Percentiles rank a stretch among this genome's conserved stretches.
Evolutionary conservation across 2,329 filamentous ascomycete genomes (phyloP).

Genomic region (Keithomyces neogunnii): DNA sequence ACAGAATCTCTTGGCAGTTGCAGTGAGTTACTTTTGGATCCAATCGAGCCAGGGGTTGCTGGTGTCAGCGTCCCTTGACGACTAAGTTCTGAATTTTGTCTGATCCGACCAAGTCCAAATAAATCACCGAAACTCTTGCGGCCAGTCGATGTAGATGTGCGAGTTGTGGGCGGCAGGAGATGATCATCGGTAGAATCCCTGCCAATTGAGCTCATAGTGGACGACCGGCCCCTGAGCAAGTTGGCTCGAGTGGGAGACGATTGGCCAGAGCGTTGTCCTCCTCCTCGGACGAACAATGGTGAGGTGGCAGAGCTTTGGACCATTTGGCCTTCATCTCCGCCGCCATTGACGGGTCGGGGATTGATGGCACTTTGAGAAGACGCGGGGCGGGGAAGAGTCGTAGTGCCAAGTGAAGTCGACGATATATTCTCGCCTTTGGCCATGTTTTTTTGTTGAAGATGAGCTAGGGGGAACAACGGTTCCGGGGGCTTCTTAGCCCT

Average conservation of each 20-base stretch:
- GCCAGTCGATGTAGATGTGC: conserved; percentile 81
- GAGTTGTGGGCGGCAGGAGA: conserved; percentile 55
- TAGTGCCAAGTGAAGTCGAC: conserved; percentile 31
- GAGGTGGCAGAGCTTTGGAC: conserved; percentile 34
- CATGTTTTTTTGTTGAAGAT: conserved; percentile 63
- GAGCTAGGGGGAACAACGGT: conserved; percentile 75
- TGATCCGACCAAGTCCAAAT: conserved; percentile 67
- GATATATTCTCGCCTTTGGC: conserved; percentile 29
- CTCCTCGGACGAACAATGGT: conserved; percentile 33
- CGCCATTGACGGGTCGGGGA: conserved; percentile 12
- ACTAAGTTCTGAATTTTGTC: conserved; percentile 70
- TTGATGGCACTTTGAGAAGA: conserved; percentile 24
- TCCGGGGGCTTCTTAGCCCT: conserved; percentile 66
- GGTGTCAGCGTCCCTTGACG: conserved; percentile 62
- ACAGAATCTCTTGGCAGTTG: conserved; percentile 65
- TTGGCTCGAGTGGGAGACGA: conserved; percentile 60
- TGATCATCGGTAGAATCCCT: conserved; percentile 64
- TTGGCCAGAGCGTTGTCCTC: conserved; percentile 42
- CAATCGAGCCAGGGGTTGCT: conserved; percentile 58
- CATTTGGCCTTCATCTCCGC: conserved; percentile 10
- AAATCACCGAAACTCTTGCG: conserved; percentile 90
- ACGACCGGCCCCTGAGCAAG: conserved; percentile 67
- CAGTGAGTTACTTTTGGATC: conserved; percentile 77
- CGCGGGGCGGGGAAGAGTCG: conserved; percentile 24
- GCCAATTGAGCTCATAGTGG: conserved; percentile 77